A percentile compares a stretch with the other conserved stretches of the same genome.
phyloP scores from a whole-genome alignment of 202 grass and related monocot genomes.

The Eragrostis tef region DNA sequence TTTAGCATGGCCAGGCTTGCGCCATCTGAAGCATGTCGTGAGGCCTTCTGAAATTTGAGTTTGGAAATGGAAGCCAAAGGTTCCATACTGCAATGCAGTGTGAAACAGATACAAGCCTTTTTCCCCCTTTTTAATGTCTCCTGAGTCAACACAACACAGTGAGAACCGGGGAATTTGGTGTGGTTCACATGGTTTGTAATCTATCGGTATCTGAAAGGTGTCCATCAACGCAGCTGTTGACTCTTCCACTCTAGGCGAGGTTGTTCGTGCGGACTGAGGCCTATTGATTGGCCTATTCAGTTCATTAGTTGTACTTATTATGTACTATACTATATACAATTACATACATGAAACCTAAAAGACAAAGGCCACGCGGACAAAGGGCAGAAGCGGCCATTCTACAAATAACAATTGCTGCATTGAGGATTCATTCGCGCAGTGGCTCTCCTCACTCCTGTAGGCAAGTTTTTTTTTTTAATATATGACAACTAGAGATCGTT shows the following conservation, averaged over 20 bases:
- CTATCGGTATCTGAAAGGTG: neutral
- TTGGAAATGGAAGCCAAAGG: neutral
- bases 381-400: neutral
- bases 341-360: neutral
- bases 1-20: slow-evolving; percentile 43
- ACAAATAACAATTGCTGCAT: neutral
- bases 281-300: neutral
- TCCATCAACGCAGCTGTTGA: neutral
- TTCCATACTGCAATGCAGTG: neutral
- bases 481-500: neutral
- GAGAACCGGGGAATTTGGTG: neutral
- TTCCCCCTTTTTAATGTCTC: neutral
- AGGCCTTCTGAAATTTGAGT: neutral
- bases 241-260: neutral
- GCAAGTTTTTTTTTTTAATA: neutral
- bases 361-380: neutral
- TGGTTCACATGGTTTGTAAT: slow-evolving; percentile 6
- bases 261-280: neutral
- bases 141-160: neutral
- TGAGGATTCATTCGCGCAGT: neutral
- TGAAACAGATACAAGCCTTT: neutral
- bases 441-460: neutral
- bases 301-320: neutral
- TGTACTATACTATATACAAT: neutral
- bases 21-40: slow-evolving; percentile 28